These are phyloP conservation scores for Aureobasidium sp. DNA, from an alignment of 2,329 filamentous ascomycete species.

Conservation along the genomic window DNA sequence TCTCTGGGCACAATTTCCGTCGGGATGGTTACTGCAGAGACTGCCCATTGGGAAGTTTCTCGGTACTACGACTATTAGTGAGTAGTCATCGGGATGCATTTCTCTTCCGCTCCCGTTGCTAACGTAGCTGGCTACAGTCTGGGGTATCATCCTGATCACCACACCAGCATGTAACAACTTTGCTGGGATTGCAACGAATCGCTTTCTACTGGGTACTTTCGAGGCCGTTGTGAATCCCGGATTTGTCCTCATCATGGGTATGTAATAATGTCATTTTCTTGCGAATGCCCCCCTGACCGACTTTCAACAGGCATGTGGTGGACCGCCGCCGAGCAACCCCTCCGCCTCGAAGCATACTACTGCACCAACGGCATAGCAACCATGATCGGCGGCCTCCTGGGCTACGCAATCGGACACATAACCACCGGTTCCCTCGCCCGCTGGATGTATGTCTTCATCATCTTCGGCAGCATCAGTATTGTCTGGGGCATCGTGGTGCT, in stretches of 20 bases:
- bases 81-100: neutral
- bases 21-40: conserved; percentile 39
- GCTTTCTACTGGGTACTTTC: conserved; percentile 32
- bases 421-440: conserved; percentile 37
- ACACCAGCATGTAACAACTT: conserved; percentile 36
- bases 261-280: neutral
- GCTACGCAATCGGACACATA: conserved; percentile 48
- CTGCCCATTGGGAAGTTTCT: conserved; percentile 43
- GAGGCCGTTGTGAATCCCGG: conserved; percentile 33
- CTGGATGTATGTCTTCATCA: conserved; percentile 53
- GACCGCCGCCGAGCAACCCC: conserved; percentile 16
- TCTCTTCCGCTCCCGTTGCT: too few relatives aligned
- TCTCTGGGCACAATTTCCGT: conserved; percentile 40
- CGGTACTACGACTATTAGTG: conserved; percentile 24
- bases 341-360: conserved; percentile 30
- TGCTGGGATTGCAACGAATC: conserved; percentile 31
- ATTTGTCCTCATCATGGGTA: conserved; percentile 30
- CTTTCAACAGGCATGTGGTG: conserved; percentile 25
- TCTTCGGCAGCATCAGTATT: conserved; percentile 38
- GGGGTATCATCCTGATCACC: conserved; percentile 37
- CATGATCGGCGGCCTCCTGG: conserved; percentile 54
- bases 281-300: neutral
- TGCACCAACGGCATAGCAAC: conserved; percentile 53
- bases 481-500: conserved; percentile 40
- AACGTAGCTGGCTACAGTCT: conserved; percentile 19